phyloP scores from a whole-genome alignment of 768 basidiomycete genomes.

The Termitomyces sp. region DNA sequence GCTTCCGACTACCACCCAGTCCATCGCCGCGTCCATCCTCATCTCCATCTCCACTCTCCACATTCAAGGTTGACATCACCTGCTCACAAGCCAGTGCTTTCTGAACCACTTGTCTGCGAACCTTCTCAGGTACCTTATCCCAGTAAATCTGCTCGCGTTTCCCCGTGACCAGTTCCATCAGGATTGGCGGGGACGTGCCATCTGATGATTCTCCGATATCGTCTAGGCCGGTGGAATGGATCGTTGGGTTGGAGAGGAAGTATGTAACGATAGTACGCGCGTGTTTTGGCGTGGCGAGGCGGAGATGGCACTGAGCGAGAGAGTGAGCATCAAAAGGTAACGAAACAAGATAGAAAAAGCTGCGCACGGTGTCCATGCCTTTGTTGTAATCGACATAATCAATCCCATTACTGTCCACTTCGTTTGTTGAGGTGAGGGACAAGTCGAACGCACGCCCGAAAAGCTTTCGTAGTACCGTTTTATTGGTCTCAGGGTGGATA shows the following conservation, averaged over 20 bases:
- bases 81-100: conserved; percentile 12
- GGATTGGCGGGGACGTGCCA: conserved; percentile 21
- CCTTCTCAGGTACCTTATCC: conserved; percentile 74
- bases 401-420: conserved; percentile 29
- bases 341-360: not conserved
- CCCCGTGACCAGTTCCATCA: conserved; percentile 53
- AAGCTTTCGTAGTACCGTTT: conserved; percentile 64
- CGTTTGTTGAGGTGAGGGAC: not conserved
- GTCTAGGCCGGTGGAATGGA: conserved; percentile 53
- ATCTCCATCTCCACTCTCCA: not conserved
- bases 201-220: conserved; percentile 28
- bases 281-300: conserved; percentile 48
- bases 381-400: conserved; percentile 82
- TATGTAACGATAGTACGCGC: conserved; percentile 37
- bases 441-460: conserved; percentile 38
- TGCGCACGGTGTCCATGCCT: conserved; percentile 64
- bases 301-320: conserved; percentile 63
- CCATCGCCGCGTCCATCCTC: not conserved
- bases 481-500: conserved; percentile 72
- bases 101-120: conserved; percentile 46
- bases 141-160: conserved; percentile 70
- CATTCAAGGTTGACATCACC: not conserved
- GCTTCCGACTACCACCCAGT: not conserved
- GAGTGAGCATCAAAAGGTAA: not conserved
- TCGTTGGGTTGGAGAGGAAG: conserved; percentile 30